A percentile compares a stretch with the other conserved stretches of the same genome.
Conservation (phyloP, 805 yeast species). For the Zygosaccharomyces siamensis region DNA sequence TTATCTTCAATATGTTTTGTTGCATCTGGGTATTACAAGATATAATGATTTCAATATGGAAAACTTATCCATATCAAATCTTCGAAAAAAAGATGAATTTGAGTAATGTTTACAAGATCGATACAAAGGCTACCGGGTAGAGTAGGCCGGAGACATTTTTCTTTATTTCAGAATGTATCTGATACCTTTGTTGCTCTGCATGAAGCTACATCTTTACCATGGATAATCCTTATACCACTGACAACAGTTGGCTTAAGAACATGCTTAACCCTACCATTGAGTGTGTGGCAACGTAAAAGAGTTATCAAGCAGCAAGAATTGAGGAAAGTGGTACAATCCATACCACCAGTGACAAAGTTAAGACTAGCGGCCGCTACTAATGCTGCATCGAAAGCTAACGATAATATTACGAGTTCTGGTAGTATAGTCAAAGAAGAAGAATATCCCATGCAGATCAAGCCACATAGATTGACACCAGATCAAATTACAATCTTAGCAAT, state of each 20-base stretch:
- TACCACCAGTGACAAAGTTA: slow-evolving; percentile 65
- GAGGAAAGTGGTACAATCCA: slow-evolving; percentile 67
- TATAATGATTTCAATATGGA: neutral
- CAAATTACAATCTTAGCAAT: slow-evolving; percentile 70
- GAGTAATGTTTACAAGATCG: neutral
- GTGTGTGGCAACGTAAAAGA: slow-evolving; percentile 64
- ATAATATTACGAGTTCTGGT: slow-evolving; percentile 10
- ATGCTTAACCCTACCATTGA: slow-evolving; percentile 69
- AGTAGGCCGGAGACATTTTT: slow-evolving; percentile 12
- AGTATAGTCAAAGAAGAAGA: slow-evolving; percentile 18
- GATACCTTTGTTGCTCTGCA: slow-evolving; percentile 39
- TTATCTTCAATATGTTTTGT: neutral
- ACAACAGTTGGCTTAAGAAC: slow-evolving; percentile 64
- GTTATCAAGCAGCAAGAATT: slow-evolving; percentile 65
- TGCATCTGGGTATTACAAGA: neutral
- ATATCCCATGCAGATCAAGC: slow-evolving; percentile 21
- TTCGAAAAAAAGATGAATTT: neutral
- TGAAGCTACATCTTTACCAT: slow-evolving; percentile 59
- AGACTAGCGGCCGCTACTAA: slow-evolving; percentile 39
- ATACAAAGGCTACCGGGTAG: slow-evolving; percentile 1
- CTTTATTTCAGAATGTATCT: slow-evolving; percentile 22
- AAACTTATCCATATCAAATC: neutral
- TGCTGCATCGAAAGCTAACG: slow-evolving; percentile 17
- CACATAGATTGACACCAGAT: slow-evolving; percentile 57
- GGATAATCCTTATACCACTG: slow-evolving; percentile 78